Conservation (phyloP, 345 rosid species). For the Conringia planisiliqua region DNA sequence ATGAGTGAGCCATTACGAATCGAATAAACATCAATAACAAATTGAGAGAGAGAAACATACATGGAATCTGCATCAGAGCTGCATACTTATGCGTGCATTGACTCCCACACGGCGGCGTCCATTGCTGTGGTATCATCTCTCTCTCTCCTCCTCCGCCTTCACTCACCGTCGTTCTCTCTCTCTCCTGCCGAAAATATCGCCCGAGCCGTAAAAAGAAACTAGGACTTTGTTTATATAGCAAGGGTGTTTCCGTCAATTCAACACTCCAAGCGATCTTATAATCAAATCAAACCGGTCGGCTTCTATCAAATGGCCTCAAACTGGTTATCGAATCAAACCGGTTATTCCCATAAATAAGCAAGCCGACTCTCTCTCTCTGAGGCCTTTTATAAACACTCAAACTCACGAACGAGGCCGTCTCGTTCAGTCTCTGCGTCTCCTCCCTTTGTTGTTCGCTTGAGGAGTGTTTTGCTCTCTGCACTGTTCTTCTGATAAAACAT, state of each 20-base stretch:
- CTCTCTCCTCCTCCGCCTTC: constrained; percentile 26
- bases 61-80: constrained; percentile 79
- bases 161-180: background rate
- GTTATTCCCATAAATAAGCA: background rate
- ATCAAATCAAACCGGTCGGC: background rate
- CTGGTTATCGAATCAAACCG: background rate
- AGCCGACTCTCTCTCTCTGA: background rate
- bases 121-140: constrained; percentile 67
- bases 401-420: background rate
- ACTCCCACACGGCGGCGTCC: constrained; percentile 81
- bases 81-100: constrained; percentile 82
- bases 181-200: constrained; percentile 19
- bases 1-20: background rate
- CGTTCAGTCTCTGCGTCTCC: background rate
- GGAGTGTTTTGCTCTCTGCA: background rate
- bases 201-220: background rate
- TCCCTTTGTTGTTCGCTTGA: background rate
- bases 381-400: background rate
- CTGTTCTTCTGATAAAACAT: constrained; percentile 24
- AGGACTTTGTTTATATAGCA: background rate
- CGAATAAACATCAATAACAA: background rate
- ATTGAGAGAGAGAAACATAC: constrained; percentile 31
- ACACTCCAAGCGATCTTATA: background rate
- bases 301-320: background rate
- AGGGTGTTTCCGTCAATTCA: constrained; percentile 4